Evolutionary conservation across 306 rosid genomes (phyloP).

Genomic region (Cyclanthera cordifolia): DNA sequence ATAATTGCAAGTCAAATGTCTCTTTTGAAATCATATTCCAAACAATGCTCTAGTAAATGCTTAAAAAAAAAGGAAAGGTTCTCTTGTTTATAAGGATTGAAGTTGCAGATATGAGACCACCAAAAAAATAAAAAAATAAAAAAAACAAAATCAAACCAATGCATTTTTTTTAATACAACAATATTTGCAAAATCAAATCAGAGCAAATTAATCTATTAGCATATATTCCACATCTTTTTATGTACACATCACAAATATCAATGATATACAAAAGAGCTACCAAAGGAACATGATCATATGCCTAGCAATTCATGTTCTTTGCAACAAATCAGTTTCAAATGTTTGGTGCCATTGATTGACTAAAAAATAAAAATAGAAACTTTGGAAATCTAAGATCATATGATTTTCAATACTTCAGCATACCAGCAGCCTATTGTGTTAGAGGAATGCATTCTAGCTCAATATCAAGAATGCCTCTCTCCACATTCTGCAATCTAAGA

Average conservation of each 20-base stretch:
- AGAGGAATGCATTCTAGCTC: conserved; percentile 87
- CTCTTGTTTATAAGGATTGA: not conserved
- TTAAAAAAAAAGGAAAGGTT: not conserved
- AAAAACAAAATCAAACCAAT: not conserved
- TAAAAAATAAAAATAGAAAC: not conserved
- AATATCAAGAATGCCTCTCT: conserved; percentile 65
- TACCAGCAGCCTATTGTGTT: conserved; percentile 37
- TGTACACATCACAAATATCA: conserved; percentile 8
- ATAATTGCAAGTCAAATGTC: not conserved
- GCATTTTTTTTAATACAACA: too few relatives aligned
- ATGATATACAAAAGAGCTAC: conserved; percentile 1
- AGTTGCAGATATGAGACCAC: too few relatives aligned
- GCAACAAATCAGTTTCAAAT: not conserved
- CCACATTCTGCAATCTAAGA: conserved; percentile 65
- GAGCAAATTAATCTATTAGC: not conserved
- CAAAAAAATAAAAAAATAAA: not conserved
- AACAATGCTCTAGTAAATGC: not conserved
- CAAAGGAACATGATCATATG: not conserved
- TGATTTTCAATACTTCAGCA: conserved; percentile 7
- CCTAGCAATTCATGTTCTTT: too few relatives aligned
- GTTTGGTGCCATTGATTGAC: not conserved
- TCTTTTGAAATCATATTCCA: not conserved
- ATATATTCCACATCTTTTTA: not conserved
- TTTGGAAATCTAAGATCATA: not conserved
- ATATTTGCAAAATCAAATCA: not conserved